These are phyloP conservation scores for Pulchroboletus neoregius DNA, from an alignment of 1,284 basidiomycete genomes.

Conservation along the genomic window DNA sequence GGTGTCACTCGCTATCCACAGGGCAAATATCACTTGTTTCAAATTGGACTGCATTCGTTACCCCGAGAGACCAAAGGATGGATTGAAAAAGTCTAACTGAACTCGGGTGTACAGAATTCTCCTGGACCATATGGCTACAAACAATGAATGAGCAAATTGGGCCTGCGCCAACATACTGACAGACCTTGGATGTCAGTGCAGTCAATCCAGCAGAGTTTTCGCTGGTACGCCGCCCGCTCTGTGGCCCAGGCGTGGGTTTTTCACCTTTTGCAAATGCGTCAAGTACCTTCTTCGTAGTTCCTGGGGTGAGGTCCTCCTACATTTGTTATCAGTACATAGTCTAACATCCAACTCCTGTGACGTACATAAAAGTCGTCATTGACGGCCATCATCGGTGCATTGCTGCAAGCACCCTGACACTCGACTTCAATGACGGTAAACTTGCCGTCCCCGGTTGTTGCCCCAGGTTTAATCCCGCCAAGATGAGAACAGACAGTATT, in stretches of 20 bases:
- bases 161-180: conserved; percentile 20
- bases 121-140: conserved; percentile 90
- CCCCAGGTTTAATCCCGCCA: conserved; percentile 80
- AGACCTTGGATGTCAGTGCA: conserved; percentile 76
- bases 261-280: conserved; percentile 83
- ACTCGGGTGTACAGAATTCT: conserved; percentile 84
- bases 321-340: conserved; percentile 3
- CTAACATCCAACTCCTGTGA: conserved; percentile 12
- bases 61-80: background rate
- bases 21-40: background rate
- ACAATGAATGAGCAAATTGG: conserved; percentile 15
- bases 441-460: conserved; percentile 92
- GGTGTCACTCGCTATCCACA: background rate
- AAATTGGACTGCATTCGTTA: background rate
- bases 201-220: conserved; percentile 92
- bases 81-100: conserved; percentile 54
- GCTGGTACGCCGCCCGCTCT: conserved; percentile 79
- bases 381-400: conserved; percentile 98
- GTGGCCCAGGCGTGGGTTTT: conserved; percentile 90
- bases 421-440: conserved; percentile 99
- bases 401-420: conserved; percentile 97
- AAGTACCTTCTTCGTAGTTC: conserved; percentile 84
- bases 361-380: conserved; percentile 94
- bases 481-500: conserved; percentile 83
- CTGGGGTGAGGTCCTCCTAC: conserved; percentile 95